Evolutionary conservation across 2,329 filamentous ascomycete genomes (phyloP).

Genomic region (Hypoxylon sp.): DNA sequence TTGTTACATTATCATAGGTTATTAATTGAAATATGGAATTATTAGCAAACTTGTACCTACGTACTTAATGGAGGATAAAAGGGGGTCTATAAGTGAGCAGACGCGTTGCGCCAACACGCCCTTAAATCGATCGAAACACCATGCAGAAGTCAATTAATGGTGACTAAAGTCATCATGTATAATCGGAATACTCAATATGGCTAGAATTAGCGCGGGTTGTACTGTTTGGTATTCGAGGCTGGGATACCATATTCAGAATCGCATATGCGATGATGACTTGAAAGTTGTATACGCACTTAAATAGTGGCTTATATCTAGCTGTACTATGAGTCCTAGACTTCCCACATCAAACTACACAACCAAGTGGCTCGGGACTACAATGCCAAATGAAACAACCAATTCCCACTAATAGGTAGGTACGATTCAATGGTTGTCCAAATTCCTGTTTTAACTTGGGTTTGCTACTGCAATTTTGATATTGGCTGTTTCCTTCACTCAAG

Average conservation of each 20-base stretch:
- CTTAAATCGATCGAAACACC: slow-evolving; percentile 1
- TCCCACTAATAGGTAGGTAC: slow-evolving; percentile 39
- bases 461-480: slow-evolving; percentile 5
- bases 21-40: not conserved
- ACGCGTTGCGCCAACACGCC: not conserved
- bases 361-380: slow-evolving; percentile 15
- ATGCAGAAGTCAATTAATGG: slow-evolving; percentile 4
- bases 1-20: not conserved
- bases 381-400: slow-evolving; percentile 37
- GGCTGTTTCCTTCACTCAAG: not conserved
- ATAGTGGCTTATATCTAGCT: not conserved
- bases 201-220: slow-evolving; percentile 15
- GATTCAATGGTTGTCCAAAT: slow-evolving; percentile 10
- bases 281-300: slow-evolving; percentile 14
- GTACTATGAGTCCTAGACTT: not conserved
- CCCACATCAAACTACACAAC: slow-evolving; percentile 4
- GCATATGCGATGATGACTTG: slow-evolving; percentile 40
- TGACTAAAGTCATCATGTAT: not conserved
- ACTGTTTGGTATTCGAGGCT: slow-evolving; percentile 19
- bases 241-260: slow-evolving; percentile 38
- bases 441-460: slow-evolving; percentile 7
- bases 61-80: not conserved
- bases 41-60: not conserved
- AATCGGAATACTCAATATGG: slow-evolving; percentile 29
- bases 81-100: not conserved